Percentiles rank a stretch among this genome's conserved stretches.
Conservation (phyloP, 2,329 filamentous ascomycete genomes). For the Phoma sp. region DNA sequence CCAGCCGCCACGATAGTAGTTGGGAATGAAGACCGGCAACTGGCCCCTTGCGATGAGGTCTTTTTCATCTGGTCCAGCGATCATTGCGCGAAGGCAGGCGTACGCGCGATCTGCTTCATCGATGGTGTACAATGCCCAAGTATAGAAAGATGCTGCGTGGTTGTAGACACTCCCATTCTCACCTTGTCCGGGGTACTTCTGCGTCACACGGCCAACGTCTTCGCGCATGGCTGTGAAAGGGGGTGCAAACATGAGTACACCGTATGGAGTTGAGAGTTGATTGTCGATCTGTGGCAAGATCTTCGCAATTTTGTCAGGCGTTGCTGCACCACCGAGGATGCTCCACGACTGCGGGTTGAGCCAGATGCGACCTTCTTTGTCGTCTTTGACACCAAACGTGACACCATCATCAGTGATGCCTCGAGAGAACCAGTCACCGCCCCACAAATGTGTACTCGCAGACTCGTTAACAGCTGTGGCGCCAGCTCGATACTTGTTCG, state of each 20-base stretch:
- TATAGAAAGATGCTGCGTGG: conserved; percentile 64
- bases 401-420: conserved; percentile 66
- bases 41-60: conserved; percentile 63
- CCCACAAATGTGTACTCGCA: conserved; percentile 63
- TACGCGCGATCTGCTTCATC: conserved; percentile 61
- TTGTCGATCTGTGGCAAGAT: conserved; percentile 60
- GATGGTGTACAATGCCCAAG: conserved; percentile 62
- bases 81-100: conserved; percentile 60
- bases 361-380: conserved; percentile 65
- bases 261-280: conserved; percentile 62
- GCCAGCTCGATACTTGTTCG: conserved; percentile 55
- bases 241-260: conserved; percentile 64
- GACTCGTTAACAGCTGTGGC: conserved; percentile 59
- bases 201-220: conserved; percentile 65
- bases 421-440: conserved; percentile 64
- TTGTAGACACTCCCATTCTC: conserved; percentile 68
- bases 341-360: conserved; percentile 65
- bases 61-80: conserved; percentile 60
- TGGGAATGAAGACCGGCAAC: conserved; percentile 65
- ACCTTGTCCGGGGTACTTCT: conserved; percentile 65
- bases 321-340: conserved; percentile 62
- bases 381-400: conserved; percentile 59
- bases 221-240: conserved; percentile 64
- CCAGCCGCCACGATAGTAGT: conserved; percentile 59
- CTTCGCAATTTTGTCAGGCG: conserved; percentile 50